phyloP scores from a whole-genome alignment of 208 protist species.

The Porcisia deanei region DNA sequence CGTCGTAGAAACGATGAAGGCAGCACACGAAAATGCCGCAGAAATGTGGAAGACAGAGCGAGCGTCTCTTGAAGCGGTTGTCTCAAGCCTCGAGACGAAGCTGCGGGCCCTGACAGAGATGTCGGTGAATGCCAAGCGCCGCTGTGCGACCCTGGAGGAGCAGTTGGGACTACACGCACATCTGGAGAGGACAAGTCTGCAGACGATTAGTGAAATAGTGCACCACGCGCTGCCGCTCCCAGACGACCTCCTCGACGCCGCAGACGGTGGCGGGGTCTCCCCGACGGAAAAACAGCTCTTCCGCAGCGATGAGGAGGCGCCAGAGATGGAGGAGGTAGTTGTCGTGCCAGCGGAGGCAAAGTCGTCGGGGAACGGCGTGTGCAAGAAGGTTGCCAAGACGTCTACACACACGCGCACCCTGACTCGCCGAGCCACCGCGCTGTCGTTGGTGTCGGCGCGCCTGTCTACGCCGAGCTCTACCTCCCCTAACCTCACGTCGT shows the following conservation, averaged over 20 bases:
- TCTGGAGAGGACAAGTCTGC: constrained; percentile 13
- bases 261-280: background rate
- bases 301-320: constrained; percentile 5
- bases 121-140: background rate
- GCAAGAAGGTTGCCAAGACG: background rate
- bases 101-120: background rate
- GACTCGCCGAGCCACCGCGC: constrained; percentile 1
- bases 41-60: constrained; percentile 24
- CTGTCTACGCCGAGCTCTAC: background rate
- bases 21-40: constrained; percentile 13
- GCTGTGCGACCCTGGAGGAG: constrained; percentile 12
- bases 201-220: constrained; percentile 7
- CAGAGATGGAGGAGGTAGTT: constrained; percentile 21
- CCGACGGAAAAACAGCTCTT: constrained; percentile 29
- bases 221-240: constrained; percentile 1
- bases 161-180: constrained; percentile 9
- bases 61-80: background rate
- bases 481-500: background rate
- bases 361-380: background rate
- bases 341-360: constrained; percentile 8
- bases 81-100: constrained; percentile 1
- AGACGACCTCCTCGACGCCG: background rate
- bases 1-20: constrained; percentile 3
- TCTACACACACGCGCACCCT: background rate
- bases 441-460: constrained; percentile 9